Conservation (phyloP, 1,139 yeast species). For the Nakaseomyces glabratus region DNA sequence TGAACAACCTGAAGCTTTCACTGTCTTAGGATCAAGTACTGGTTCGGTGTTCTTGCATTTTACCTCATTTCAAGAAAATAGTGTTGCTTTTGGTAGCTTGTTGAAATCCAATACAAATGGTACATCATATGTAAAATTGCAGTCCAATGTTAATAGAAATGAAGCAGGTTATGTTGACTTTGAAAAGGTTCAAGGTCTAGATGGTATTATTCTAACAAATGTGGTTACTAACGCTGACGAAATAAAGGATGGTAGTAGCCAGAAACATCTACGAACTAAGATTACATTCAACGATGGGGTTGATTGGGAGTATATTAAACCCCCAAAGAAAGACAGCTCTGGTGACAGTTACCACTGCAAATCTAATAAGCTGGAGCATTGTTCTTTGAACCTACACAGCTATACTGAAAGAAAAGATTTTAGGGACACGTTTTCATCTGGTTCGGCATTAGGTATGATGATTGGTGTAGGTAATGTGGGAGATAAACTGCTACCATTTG, state of each 20-base stretch:
- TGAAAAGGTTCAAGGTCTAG: constrained; percentile 78
- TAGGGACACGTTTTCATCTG: constrained; percentile 80
- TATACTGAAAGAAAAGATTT: constrained; percentile 78
- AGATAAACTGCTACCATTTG: constrained; percentile 40
- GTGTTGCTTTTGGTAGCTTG: constrained; percentile 67
- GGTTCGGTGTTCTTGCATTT: constrained; percentile 78
- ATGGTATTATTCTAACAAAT: constrained; percentile 75
- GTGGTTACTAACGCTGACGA: constrained; percentile 46
- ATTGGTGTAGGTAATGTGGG: constrained; percentile 92
- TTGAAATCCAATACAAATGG: constrained; percentile 93
- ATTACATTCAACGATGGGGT: constrained; percentile 92
- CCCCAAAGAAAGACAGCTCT: constrained; percentile 58
- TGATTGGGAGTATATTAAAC: constrained; percentile 62
- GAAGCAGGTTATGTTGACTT: constrained; percentile 73
- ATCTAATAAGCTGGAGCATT: constrained; percentile 44
- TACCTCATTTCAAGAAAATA: constrained; percentile 47
- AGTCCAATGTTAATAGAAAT: constrained; percentile 71
- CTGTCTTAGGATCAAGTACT: constrained; percentile 68
- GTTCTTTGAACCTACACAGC: constrained; percentile 84
- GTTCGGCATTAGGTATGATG: constrained; percentile 80
- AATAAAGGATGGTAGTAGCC: constrained; percentile 24
- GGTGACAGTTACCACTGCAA: constrained; percentile 51
- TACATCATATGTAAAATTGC: constrained; percentile 70
- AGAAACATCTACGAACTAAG: constrained; percentile 54
- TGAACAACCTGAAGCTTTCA: constrained; percentile 67